Percentiles rank a stretch among this genome's conserved stretches.
phyloP scores from a whole-genome alignment of 2,329 filamentous ascomycete genomes.

The Fusarium nygamai region DNA sequence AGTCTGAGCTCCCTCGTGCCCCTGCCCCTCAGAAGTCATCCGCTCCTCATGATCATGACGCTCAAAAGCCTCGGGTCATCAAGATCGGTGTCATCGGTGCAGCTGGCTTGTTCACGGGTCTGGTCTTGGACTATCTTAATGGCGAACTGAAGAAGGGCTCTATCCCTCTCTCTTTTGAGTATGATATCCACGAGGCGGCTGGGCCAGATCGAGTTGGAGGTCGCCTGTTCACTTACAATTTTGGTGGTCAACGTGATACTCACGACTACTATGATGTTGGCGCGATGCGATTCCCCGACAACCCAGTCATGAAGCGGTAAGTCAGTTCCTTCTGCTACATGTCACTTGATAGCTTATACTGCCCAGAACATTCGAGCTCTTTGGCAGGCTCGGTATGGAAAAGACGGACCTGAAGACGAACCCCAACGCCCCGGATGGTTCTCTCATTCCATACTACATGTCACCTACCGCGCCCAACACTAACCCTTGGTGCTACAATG shows the following conservation, averaged over 20 bases:
- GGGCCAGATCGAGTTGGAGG: slow-evolving; percentile 4
- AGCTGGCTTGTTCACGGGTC: slow-evolving; percentile 8
- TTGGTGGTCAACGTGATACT: neutral
- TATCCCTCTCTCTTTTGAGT: neutral
- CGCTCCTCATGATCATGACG: neutral
- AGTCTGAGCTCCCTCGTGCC: neutral
- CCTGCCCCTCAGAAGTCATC: neutral
- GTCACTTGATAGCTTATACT: neutral
- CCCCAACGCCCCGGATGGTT: neutral
- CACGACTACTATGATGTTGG: slow-evolving; percentile 31
- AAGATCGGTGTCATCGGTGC: slow-evolving; percentile 12
- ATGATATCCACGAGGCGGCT: slow-evolving; percentile 23
- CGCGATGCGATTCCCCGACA: slow-evolving; percentile 24
- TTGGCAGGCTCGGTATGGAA: neutral
- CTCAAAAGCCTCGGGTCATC: neutral
- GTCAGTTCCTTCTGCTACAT: neutral
- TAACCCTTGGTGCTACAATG: slow-evolving; percentile 16
- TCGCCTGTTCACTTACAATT: slow-evolving; percentile 25
- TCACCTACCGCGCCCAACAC: neutral
- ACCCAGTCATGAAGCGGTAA: slow-evolving; percentile 16
- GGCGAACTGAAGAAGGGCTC: neutral
- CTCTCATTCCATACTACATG: slow-evolving; percentile 13
- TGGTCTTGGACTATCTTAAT: slow-evolving; percentile 19
- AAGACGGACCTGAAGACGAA: neutral
- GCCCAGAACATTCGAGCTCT: neutral